These are phyloP conservation scores for Stagonosporopsis cucurbitacearum DNA, from an alignment of 2,329 filamentous ascomycete genomes.

Conservation along the genomic window DNA sequence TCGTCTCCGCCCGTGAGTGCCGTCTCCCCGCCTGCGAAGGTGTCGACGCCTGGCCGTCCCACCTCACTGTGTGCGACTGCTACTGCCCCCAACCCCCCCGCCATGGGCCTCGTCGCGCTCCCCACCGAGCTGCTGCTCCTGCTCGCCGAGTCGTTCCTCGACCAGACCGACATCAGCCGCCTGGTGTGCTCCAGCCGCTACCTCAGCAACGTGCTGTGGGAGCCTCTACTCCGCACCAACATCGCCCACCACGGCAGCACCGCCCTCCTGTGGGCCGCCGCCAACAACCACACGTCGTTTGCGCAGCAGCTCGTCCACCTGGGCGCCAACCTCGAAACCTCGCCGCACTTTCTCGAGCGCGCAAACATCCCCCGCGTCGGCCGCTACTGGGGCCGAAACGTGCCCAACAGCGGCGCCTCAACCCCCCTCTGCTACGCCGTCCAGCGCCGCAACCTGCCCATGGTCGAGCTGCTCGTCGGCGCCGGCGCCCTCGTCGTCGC, in stretches of 20 bases:
- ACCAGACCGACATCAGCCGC: slow-evolving; percentile 19
- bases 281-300: slow-evolving; percentile 17
- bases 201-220: slow-evolving; percentile 17
- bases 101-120: slow-evolving; percentile 10
- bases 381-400: slow-evolving; percentile 20
- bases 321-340: slow-evolving; percentile 17
- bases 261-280: slow-evolving; percentile 17
- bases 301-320: slow-evolving; percentile 11
- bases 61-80: too few species aligned
- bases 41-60: too few species aligned
- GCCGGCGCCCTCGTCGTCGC: slow-evolving; percentile 17
- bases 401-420: slow-evolving; percentile 12
- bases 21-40: too few species aligned
- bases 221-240: slow-evolving; percentile 16
- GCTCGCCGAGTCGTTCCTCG: slow-evolving; percentile 19
- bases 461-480: slow-evolving; percentile 15
- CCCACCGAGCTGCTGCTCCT: slow-evolving; percentile 18
- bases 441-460: slow-evolving; percentile 17
- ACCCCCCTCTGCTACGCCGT: slow-evolving; percentile 18
- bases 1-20: background rate
- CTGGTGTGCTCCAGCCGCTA: slow-evolving; percentile 18
- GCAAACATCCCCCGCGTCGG: slow-evolving; percentile 13
- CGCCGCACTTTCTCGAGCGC: slow-evolving; percentile 13
- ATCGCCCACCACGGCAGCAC: slow-evolving; percentile 20
- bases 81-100: too few species aligned